These are phyloP conservation scores for Penicillium goetzii DNA, from an alignment of 495 filamentous ascomycete species.

Conservation along the genomic window DNA sequence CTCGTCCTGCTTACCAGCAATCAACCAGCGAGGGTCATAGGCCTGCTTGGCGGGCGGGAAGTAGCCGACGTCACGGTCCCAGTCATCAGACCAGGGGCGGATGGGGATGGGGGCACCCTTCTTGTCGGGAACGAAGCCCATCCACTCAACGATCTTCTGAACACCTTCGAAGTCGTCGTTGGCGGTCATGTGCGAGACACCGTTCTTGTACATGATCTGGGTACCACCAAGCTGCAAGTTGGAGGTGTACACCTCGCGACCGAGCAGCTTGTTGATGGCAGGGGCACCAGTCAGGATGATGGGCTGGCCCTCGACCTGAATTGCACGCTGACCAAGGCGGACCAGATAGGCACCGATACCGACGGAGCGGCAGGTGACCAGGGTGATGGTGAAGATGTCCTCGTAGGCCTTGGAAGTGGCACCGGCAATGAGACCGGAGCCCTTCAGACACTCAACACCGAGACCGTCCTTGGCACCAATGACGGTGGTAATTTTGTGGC, in stretches of 20 bases:
- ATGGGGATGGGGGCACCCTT: slow-evolving; percentile 88
- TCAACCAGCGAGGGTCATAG: slow-evolving; percentile 95
- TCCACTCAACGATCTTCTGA: slow-evolving; percentile 96
- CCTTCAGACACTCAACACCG: slow-evolving; percentile 95
- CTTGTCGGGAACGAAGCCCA: slow-evolving; percentile 94
- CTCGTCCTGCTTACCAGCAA: slow-evolving; percentile 85
- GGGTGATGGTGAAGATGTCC: slow-evolving; percentile 97
- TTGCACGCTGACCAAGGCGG: slow-evolving; percentile 94
- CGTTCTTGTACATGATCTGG: slow-evolving; percentile 99
- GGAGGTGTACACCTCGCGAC: slow-evolving; percentile 97
- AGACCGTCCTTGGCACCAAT: slow-evolving; percentile 94
- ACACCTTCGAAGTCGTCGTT: slow-evolving; percentile 98
- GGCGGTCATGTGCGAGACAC: slow-evolving; percentile 98
- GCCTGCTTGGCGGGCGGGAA: slow-evolving; percentile 81
- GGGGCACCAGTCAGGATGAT: slow-evolving; percentile 98
- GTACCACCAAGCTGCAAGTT: slow-evolving; percentile 98
- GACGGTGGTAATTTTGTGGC: slow-evolving; percentile 93
- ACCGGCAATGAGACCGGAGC: slow-evolving; percentile 96
- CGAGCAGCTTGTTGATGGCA: slow-evolving; percentile 97
- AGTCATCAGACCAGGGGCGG: slow-evolving; percentile 78
- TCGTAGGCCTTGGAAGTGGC: slow-evolving; percentile 96
- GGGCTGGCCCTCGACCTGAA: slow-evolving; percentile 98
- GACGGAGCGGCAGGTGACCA: slow-evolving; percentile 96
- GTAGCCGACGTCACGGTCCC: slow-evolving; percentile 91
- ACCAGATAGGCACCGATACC: slow-evolving; percentile 99